Base-by-base conservation (phyloP, 2,329 filamentous ascomycete genomes). In the Curvularia sp. region DNA sequence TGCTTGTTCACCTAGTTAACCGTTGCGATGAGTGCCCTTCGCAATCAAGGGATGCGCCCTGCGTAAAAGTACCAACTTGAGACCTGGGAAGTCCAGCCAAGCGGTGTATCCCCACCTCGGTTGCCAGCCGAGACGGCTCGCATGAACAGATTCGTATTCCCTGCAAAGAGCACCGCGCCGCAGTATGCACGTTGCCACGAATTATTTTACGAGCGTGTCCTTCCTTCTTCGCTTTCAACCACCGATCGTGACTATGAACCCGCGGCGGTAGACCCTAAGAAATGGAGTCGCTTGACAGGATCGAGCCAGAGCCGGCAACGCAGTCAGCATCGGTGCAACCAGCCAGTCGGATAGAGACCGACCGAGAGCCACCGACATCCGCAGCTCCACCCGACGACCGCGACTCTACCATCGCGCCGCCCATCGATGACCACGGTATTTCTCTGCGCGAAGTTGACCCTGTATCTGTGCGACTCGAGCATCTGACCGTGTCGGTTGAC, bases 401-500 rank as follows among this genome's bases (percentile, higher is more conserved):
- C 22, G 42, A 63, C 43, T 43, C 58, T 33, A 68, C 68, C 38
- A 66, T 57, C 38, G 50, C 66, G 30, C 68, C 69, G 7, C 65
- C 66, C 28, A 55, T 67, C 54, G 64, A 71, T 47, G 64, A 70
- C 46, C 76, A 75, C 56, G 62, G 62, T 24, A 75, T 78, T 43
- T 77, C 75, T n/a, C 55, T 78, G 58, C 74, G 68, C 57, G 84
- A 84, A 73, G 85, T 88, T n/a, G 79, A 84, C 24, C 78, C 83
- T 1, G 84, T 87, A 6, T 74, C 82, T 41, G 80, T 88, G 20
- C 80, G 81, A 53, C 81, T 88, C 24, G 82, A 84, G 41, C 76
- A 82, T 63, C 78, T 88, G 3, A 78, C 80, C 1, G 84, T 89
- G 7, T 82, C 80, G 0, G 85, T 89, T 18, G 83, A 89, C 58